A percentile compares a stretch with the other conserved stretches of the same genome.
Evolutionary conservation across 805 yeast species (phyloP).

Genomic region (Millerozyma miso): DNA sequence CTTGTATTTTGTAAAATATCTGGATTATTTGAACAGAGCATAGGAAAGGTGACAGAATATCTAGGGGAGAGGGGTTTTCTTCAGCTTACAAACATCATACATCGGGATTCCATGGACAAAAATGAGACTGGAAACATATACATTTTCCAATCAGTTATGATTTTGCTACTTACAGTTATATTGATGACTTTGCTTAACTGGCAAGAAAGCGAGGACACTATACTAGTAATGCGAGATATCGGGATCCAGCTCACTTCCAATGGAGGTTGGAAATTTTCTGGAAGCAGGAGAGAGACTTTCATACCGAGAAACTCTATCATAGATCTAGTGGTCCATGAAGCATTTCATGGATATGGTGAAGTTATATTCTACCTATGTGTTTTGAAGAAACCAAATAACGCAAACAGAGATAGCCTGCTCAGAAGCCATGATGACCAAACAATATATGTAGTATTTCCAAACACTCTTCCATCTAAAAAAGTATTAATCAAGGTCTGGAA

Average conservation of each 20-base stretch:
- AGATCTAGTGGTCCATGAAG: conserved; percentile 73
- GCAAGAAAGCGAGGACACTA: conserved; percentile 38
- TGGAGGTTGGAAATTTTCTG: conserved; percentile 19
- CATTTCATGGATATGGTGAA: conserved; percentile 60
- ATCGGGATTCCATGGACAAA: background rate
- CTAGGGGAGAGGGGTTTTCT: background rate
- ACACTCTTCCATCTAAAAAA: conserved; percentile 39
- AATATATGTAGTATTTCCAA: conserved; percentile 38
- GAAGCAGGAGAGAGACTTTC: conserved; percentile 32
- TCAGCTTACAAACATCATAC: background rate
- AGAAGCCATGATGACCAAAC: conserved; percentile 8
- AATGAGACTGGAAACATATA: background rate
- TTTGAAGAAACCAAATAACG: conserved; percentile 17
- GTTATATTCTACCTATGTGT: conserved; percentile 64
- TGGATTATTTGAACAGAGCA: background rate
- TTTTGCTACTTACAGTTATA: background rate
- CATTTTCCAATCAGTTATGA: background rate
- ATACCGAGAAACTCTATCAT: conserved; percentile 54
- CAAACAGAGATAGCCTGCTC: conserved; percentile 4
- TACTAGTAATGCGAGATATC: conserved; percentile 39
- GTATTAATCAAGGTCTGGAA: conserved; percentile 37
- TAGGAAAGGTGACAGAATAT: no score
- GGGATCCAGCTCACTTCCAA: conserved; percentile 44
- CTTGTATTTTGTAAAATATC: background rate
- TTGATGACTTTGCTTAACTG: background rate